phyloP scores from a whole-genome alignment of 805 yeast species.

The Candida vartiovaarae region DNA sequence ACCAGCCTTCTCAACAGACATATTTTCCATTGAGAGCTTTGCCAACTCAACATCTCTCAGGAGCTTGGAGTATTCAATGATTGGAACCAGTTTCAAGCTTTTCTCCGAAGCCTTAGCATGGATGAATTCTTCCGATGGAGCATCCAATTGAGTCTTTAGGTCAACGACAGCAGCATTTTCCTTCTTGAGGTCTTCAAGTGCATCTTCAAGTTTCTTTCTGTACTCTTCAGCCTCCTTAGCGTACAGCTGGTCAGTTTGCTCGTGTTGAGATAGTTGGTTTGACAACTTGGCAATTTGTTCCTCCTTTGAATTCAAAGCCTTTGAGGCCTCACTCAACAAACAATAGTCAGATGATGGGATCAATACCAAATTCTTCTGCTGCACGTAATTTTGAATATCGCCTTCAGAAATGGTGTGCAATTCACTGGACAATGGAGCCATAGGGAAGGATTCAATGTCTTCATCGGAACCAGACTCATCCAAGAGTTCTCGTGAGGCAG shows the following conservation, averaged over 20 bases:
- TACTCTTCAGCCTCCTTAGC: slow-evolving; percentile 18
- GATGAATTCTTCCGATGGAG: slow-evolving; percentile 28
- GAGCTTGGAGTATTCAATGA: slow-evolving; percentile 6
- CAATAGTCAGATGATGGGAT: slow-evolving; percentile 19
- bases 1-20: neutral
- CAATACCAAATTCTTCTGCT: slow-evolving; percentile 23
- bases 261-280: slow-evolving; percentile 9
- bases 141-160: slow-evolving; percentile 8
- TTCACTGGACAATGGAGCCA: slow-evolving; percentile 20
- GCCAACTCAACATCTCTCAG: slow-evolving; percentile 1
- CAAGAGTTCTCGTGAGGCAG: slow-evolving; percentile 11
- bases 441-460: slow-evolving; percentile 13
- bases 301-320: slow-evolving; percentile 1
- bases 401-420: slow-evolving; percentile 13
- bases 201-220: slow-evolving; percentile 15
- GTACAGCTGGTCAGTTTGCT: slow-evolving; percentile 16
- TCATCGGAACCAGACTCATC: slow-evolving; percentile 23
- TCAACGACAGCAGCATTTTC: slow-evolving; percentile 1
- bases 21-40: neutral
- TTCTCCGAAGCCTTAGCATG: slow-evolving; percentile 22
- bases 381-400: slow-evolving; percentile 27
- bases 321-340: slow-evolving; percentile 2
- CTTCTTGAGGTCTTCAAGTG: slow-evolving; percentile 2
- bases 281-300: slow-evolving; percentile 2
- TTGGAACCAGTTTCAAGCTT: slow-evolving; percentile 10